These are phyloP conservation scores for Solanum corneliomulleri DNA, from an alignment of 257 asterid genomes.

Conservation along the genomic window DNA sequence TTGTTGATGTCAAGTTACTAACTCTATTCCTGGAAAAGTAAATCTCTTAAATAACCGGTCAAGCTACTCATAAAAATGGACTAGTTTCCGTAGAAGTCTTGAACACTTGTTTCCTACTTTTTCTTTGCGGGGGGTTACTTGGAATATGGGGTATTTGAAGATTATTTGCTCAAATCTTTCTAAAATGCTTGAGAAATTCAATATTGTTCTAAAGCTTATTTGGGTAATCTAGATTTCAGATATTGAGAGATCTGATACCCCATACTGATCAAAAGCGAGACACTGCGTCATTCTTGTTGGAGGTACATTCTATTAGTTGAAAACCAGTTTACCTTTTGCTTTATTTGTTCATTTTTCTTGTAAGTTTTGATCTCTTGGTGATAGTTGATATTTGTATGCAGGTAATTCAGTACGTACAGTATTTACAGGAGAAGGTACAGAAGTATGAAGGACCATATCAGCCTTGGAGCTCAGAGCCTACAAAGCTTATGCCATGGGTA, in stretches of 20 bases:
- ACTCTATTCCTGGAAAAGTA: not conserved
- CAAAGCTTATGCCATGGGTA: slow-evolving; percentile 98
- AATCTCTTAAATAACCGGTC: not conserved
- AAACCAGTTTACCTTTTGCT: not conserved
- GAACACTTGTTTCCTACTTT: not conserved
- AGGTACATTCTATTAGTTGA: slow-evolving; percentile 30
- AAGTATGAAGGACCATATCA: slow-evolving; percentile 77
- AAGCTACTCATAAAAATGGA: not conserved
- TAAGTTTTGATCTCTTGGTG: slow-evolving; percentile 3
- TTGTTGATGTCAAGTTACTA: not conserved
- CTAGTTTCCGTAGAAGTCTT: not conserved
- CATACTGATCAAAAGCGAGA: slow-evolving; percentile 81
- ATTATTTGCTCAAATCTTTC: not conserved
- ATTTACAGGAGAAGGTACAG: slow-evolving; percentile 69
- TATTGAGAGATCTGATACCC: slow-evolving; percentile 83
- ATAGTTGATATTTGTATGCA: slow-evolving; percentile 20
- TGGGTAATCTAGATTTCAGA: slow-evolving; percentile 48
- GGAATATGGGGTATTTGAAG: not conserved
- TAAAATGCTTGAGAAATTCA: not conserved
- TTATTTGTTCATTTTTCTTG: not conserved
- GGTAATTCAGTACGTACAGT: slow-evolving; percentile 84
- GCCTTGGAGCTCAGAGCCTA: slow-evolving; percentile 78
- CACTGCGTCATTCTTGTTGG: slow-evolving; percentile 79
- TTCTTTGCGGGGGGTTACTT: no score
- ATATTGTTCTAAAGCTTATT: not conserved